Evolutionary conservation across 2,329 filamentous ascomycete species (phyloP), one percentile per base, ranked within the genome.

Genomic region (Penicillium olsonii): DNA sequence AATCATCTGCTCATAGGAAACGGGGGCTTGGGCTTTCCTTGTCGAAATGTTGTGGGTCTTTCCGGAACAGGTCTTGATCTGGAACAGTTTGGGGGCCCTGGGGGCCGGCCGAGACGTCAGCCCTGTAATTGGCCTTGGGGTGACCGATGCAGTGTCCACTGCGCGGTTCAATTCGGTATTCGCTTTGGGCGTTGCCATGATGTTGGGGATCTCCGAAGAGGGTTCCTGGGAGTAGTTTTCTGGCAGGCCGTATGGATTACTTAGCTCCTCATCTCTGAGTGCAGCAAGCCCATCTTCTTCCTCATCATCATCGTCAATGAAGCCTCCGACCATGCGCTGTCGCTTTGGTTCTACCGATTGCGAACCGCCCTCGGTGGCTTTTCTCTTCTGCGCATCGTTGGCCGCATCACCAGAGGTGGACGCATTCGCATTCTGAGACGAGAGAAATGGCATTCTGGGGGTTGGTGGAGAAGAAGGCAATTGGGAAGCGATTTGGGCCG

Each of bases 1-100:
- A 52, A 83, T 75, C 3, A 82, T 65, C 52, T 75, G 71, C 59
- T 84, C 78, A 50, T 81, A 84, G 0, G 79, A 70, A 7, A 76
- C 50, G 0, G 65, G 50, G 5, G 66, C 55, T 15, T 66, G 55
- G 9, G 63, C 58, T 19, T 65, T 64, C 52, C 74, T 77, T 48
- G 70, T 61, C 2, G 64, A 49, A 35, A 82, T 66, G 33, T 69
- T 68, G 41, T 80, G 69, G 0, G 67, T 62, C 54, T 72, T 76
- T 27, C 81, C 81, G 14, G 73, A 73, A 38, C 75, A 78, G 11
- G 75, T 81, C 48, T 70, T 74, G 15, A 77, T 68, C 18, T 65
- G 64, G 19, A 74, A 56, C 19, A 50, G 60, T 14, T 55, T 54
- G 10, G 48, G 45, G 7, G 48, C 37, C 22, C 31, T 49, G 34